Base-by-base conservation (phyloP, 768 basidiomycete species). In the Leucocoprinus sp. region DNA sequence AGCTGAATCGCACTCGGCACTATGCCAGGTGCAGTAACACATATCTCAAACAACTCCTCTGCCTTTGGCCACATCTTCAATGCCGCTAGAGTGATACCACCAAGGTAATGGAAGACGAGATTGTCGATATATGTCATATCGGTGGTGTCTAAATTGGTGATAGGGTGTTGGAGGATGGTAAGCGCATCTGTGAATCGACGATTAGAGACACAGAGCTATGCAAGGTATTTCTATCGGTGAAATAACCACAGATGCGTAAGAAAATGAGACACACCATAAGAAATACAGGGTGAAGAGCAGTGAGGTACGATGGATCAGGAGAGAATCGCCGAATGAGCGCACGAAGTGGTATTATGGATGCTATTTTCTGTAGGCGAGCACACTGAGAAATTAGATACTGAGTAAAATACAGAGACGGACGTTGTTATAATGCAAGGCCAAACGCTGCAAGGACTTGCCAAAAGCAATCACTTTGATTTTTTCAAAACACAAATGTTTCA, bases 61-160 rank as follows among this genome's bases (percentile, higher is more conserved):
- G 91, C 86, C 7, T 80, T 72, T 2, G 65, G 54, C 78, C 82
- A 92, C 14, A 68, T 67, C 54, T 80, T 79, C 34, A 87, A 66
- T 0, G 78, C 77, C 0, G 75, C 74, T 1, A 83, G 68, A 0
- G 73, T 74, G n/a, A 86, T 67, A 1, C 88, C 91, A 2, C 83
- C 89, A 2, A 77, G 66, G 60, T 92, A 91, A 66, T 93, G 87
- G 58, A 92, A 92, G n/a, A 75, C 63, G 18, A 95, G 70, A 55
- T 84, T 84, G 60, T 93, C 91, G 52, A 75, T 80, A 64, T 89
- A 91, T 24, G 60, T 63, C 43, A 93, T 64, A 49, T 89, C 84
- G 2, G 76, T 77, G 2, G 65, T 70, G 58, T 83, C 80, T 46
- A 92, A 72, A 34, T 75, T 68, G 9, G 78, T 77, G 51, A 91